Percentiles rank a stretch among this genome's conserved stretches.
phyloP scores from a whole-genome alignment of 306 rosid genomes.

The Hylodesmum podocarpum region DNA sequence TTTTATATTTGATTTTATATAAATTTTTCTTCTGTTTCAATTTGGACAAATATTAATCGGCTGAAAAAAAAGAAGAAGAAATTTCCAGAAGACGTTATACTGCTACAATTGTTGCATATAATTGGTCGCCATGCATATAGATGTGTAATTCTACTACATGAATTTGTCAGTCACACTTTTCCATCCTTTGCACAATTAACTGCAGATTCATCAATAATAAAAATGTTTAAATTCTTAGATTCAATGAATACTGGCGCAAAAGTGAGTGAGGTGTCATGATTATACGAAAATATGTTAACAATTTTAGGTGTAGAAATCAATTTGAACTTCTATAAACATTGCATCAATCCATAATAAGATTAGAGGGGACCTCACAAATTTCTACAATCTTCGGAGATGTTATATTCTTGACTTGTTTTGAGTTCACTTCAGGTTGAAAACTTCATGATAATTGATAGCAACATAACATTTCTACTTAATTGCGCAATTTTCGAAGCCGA shows the following conservation, averaged over 20 bases:
- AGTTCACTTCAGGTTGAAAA: conserved; percentile 16
- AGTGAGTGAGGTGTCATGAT: conserved; percentile 20
- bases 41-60: too few species aligned
- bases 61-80: too few species aligned
- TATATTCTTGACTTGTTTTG: background rate
- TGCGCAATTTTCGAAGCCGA: background rate
- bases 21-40: too few species aligned
- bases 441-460: background rate
- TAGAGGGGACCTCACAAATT: background rate
- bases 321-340: conserved; percentile 27
- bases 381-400: background rate
- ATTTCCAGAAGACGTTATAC: background rate
- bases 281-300: background rate
- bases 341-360: background rate
- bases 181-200: background rate
- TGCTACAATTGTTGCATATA: background rate
- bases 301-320: background rate
- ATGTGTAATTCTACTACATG: too few species aligned
- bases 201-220: background rate
- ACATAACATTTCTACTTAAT: background rate
- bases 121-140: background rate
- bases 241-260: conserved; percentile 27
- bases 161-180: background rate
- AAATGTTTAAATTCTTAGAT: background rate
- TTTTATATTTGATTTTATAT: too few species aligned